Percentiles rank a stretch among this genome's conserved stretches.
phyloP scores from a whole-genome alignment of 1,139 yeast genomes.

The Candida albicans region DNA sequence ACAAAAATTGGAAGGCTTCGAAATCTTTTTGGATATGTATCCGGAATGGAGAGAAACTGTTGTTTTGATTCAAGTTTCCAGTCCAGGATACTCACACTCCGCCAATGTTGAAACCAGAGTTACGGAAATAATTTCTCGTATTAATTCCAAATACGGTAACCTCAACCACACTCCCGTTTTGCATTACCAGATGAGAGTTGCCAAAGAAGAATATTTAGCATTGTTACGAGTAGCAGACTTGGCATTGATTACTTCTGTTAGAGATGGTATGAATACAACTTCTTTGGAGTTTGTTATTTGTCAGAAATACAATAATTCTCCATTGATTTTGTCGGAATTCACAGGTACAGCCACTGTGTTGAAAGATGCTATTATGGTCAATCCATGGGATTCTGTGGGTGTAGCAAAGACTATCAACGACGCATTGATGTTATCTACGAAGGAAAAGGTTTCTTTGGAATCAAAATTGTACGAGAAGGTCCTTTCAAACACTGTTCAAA shows the following conservation, averaged over 20 bases:
- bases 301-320: slow-evolving; percentile 71
- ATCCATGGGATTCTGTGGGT: slow-evolving; percentile 96
- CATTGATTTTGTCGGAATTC: slow-evolving; percentile 85
- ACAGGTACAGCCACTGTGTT: slow-evolving; percentile 87
- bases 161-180: slow-evolving; percentile 82
- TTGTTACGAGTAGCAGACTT: slow-evolving; percentile 85
- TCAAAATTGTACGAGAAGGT: slow-evolving; percentile 62
- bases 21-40: slow-evolving; percentile 78
- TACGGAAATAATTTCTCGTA: slow-evolving; percentile 71
- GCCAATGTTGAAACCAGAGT: slow-evolving; percentile 73
- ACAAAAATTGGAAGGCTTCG: slow-evolving; percentile 79
- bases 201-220: slow-evolving; percentile 86
- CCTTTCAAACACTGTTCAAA: slow-evolving; percentile 69
- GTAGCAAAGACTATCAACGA: slow-evolving; percentile 82
- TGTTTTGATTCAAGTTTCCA: slow-evolving; percentile 87
- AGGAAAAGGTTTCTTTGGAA: slow-evolving; percentile 46
- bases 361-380: slow-evolving; percentile 78
- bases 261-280: slow-evolving; percentile 97
- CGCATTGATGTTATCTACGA: slow-evolving; percentile 52
- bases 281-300: slow-evolving; percentile 89
- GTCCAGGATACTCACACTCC: slow-evolving; percentile 65
- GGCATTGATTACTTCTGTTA: slow-evolving; percentile 82
- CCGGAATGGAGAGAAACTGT: slow-evolving; percentile 92
- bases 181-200: slow-evolving; percentile 88
- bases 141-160: slow-evolving; percentile 81